phyloP scores from a whole-genome alignment of 768 basidiomycete species.

The Leccinum boreale region DNA sequence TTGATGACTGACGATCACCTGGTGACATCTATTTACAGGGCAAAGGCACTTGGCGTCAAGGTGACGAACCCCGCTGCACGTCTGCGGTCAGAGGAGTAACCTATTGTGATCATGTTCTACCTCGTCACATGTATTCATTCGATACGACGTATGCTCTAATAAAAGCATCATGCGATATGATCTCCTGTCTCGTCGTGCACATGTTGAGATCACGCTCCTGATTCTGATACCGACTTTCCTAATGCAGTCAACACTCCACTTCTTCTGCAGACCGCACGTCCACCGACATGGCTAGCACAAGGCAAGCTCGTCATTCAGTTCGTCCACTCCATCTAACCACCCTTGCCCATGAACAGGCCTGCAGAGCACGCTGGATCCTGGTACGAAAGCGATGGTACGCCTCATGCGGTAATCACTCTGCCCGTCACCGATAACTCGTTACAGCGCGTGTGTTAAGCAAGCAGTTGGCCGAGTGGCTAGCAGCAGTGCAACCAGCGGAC shows the following conservation, averaged over 20 bases:
- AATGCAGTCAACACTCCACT: conserved; percentile 22
- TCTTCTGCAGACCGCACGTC: conserved; percentile 15
- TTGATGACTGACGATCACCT: not conserved
- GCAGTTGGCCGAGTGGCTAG: conserved; percentile 66
- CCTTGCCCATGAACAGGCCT: conserved; percentile 32
- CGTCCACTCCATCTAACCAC: not conserved
- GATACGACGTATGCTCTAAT: conserved; percentile 49
- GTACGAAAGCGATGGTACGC: conserved; percentile 73
- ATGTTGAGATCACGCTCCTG: not conserved
- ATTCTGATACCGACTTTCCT: conserved; percentile 14
- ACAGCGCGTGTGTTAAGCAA: conserved; percentile 54
- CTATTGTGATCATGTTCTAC: conserved; percentile 35
- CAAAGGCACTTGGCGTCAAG: conserved; percentile 85
- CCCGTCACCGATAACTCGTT: conserved; percentile 11
- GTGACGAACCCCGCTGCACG: conserved; percentile 92
- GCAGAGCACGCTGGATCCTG: conserved; percentile 89
- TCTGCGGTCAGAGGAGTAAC: conserved; percentile 91
- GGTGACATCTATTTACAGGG: conserved; percentile 42
- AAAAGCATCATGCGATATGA: conserved; percentile 16
- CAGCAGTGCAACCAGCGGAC: conserved; percentile 46
- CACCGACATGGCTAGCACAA: conserved; percentile 25
- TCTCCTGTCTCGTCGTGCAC: not conserved
- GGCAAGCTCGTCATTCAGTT: conserved; percentile 17
- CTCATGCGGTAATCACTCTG: conserved; percentile 10
- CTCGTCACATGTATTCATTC: conserved; percentile 42